Evolutionary conservation across 108 stramenopile genomes (phyloP), one percentile per base, ranked within the genome.

Genomic region (Nitzschia sp.): DNA sequence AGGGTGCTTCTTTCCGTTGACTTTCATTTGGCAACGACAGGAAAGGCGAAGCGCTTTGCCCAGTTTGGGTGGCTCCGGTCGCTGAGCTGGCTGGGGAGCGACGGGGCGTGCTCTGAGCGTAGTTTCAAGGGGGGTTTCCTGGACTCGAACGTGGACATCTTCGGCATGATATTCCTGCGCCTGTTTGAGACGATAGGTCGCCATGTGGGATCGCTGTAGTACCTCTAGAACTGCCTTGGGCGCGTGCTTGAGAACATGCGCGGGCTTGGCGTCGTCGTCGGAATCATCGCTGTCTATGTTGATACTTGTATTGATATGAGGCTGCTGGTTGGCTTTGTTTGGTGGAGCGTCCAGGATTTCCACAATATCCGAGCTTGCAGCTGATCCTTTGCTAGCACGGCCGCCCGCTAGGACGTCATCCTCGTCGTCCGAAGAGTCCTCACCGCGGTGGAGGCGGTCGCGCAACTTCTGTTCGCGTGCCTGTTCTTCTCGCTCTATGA

Each of bases 101-200:
- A 3, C 29, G 25, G 45, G 36, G 16, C 26, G 41, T 16, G 26
- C 25, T 29, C 11, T 52, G 16, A 34, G 0, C 4, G 48, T 65
- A 25, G 47, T 26, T 35, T 53, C 54, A 1, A 17, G 17, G 13
- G 48, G 47, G 28, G 23, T 16, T 17, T 54, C 53, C 41, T 69
- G 3, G 6, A 66, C 50, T 58, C 32, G 45, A 6, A 79, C 72
- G 41, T 68, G 26, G 25, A 85, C 21, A 50, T 88, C 87, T 58
- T 85, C 76, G 25, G 84, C 87, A 53, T 88, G 69, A 60, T 88
- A 88, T 0, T 16, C 23, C 54, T 88, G 84, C 16, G 87, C 82
- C 53, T 36, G 53, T 31, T 48, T 29, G 22, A 88, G 61, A 15
- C 38, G 35, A 33, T 36, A 62, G 13, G 45, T 64, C 5, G 79